These are phyloP conservation scores for Bolboschoenoplectus hybrid DNA, from an alignment of 202 grass and related monocot species.

Conservation along the genomic window DNA sequence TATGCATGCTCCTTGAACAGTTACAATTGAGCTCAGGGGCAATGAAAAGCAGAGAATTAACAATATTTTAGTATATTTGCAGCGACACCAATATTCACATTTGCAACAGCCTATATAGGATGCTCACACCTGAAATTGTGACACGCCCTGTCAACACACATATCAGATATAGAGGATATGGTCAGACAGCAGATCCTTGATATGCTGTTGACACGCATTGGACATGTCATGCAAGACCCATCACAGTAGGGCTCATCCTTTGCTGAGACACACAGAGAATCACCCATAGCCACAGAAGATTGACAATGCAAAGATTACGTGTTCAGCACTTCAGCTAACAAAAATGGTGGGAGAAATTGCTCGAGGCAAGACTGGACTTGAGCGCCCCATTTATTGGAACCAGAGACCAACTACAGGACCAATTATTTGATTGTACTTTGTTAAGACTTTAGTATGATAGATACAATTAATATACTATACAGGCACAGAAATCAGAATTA, in stretches of 20 bases:
- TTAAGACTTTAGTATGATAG: background rate
- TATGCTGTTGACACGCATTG: background rate
- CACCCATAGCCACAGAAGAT: background rate
- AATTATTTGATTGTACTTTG: background rate
- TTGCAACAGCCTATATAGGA: background rate
- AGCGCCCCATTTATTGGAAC: background rate
- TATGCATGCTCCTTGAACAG: background rate
- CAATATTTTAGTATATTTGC: conserved; percentile 8
- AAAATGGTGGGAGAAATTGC: background rate
- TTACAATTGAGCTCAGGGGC: background rate
- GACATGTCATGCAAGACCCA: background rate
- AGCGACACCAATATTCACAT: background rate
- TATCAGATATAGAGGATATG: background rate
- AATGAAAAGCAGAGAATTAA: background rate
- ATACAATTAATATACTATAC: background rate
- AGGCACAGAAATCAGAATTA: background rate
- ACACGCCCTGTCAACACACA: background rate
- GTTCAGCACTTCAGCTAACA: background rate
- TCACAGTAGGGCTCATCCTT: background rate
- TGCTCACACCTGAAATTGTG: background rate
- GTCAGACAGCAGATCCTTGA: background rate
- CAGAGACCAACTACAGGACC: background rate
- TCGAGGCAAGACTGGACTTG: background rate
- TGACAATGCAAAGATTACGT: background rate
- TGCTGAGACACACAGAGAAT: background rate